phyloP scores from a whole-genome alignment of 2,329 filamentous ascomycete species.

The Epichloe coenophiala region DNA sequence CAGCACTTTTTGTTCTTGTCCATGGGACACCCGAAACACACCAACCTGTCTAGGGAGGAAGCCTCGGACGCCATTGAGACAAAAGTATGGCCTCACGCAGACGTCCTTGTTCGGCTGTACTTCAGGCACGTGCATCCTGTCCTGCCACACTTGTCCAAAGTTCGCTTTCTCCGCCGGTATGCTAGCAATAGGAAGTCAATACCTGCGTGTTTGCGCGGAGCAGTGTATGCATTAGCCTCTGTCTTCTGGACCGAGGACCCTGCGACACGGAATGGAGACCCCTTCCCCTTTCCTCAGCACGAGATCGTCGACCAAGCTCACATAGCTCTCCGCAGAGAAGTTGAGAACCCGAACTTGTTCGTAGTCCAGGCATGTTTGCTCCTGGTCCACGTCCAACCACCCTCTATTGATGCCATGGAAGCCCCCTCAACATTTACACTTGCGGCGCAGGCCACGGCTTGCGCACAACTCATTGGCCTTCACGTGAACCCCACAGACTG shows the following conservation, averaged over 20 bases:
- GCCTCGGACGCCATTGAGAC: conserved; percentile 30
- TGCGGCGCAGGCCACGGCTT: conserved; percentile 28
- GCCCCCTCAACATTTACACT: conserved; percentile 31
- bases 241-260: conserved; percentile 5
- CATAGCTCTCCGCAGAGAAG: conserved; percentile 27
- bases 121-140: conserved; percentile 32
- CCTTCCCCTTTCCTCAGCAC: conserved; percentile 24
- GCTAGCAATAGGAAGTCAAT: conserved; percentile 22
- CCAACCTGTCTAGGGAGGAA: conserved; percentile 22
- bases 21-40: conserved; percentile 30
- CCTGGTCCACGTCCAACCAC: conserved; percentile 30
- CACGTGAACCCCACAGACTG: conserved; percentile 29
- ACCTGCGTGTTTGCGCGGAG: conserved; percentile 30
- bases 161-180: conserved; percentile 27
- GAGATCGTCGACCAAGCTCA: conserved; percentile 28
- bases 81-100: conserved; percentile 25
- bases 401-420: conserved; percentile 31
- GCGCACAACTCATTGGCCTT: conserved; percentile 31
- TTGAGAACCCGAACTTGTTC: conserved; percentile 32
- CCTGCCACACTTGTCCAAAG: conserved; percentile 30
- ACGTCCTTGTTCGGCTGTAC: conserved; percentile 28
- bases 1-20: conserved; percentile 34
- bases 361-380: conserved; percentile 33
- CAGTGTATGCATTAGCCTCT: conserved; percentile 29
- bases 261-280: conserved; percentile 3